These are phyloP conservation scores for Mortierella sp. DNA, from an alignment of 371 early-diverging fungal species.

Conservation along the genomic window DNA sequence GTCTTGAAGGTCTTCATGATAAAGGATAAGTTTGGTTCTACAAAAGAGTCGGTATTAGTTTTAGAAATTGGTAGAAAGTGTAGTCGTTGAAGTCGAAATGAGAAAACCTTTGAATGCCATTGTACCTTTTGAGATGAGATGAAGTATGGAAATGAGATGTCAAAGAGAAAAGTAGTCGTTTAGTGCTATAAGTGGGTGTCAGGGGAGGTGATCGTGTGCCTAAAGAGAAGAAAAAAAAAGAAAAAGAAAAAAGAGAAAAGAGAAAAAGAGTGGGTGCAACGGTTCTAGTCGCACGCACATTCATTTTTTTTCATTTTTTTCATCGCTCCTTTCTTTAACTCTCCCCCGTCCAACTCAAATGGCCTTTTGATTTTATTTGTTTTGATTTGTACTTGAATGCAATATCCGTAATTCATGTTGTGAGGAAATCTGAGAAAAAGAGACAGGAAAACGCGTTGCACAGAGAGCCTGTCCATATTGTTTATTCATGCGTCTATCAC, in stretches of 20 bases:
- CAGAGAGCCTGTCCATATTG: slow-evolving; percentile 18
- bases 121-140: background rate
- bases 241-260: slow-evolving; percentile 2
- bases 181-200: too few species aligned
- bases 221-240: slow-evolving; percentile 23
- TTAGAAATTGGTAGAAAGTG: too few species aligned
- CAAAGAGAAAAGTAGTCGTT: background rate
- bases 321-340: background rate
- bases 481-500: background rate
- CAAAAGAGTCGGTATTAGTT: background rate
- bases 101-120: too few species aligned
- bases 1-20: slow-evolving; percentile 31
- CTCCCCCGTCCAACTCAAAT: too few species aligned
- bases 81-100: too few species aligned
- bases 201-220: slow-evolving; percentile 19
- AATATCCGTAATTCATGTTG: too few species aligned
- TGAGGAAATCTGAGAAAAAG: background rate
- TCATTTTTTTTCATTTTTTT: background rate
- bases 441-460: slow-evolving; percentile 18
- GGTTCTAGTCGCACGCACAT: background rate
- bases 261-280: background rate
- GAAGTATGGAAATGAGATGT: slow-evolving; percentile 3
- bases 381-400: background rate
- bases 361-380: too few species aligned
- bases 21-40: background rate